Conservation (phyloP, 805 yeast species). For the Priceomyces haplophilus region DNA sequence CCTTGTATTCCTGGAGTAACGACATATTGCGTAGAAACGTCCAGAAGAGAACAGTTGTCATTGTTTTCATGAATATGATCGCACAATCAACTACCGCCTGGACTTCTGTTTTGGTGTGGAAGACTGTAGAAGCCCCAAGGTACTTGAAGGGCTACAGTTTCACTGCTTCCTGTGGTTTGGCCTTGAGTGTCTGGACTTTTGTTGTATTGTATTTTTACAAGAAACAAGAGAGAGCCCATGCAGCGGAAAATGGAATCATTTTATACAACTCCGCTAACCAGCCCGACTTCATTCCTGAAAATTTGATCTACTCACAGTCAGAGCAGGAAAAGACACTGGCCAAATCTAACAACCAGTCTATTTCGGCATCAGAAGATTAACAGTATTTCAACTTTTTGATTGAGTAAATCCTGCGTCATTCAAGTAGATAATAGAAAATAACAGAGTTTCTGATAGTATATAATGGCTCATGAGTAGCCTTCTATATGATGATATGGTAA, state of each 20-base stretch:
- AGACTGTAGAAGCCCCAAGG: slow-evolving; percentile 52
- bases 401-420: too few relatives aligned
- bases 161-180: slow-evolving; percentile 43
- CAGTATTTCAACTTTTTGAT: too few relatives aligned
- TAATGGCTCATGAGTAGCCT: too few relatives aligned
- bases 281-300: slow-evolving; percentile 4
- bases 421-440: too few relatives aligned
- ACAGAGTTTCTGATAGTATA: too few relatives aligned
- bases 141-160: slow-evolving; percentile 49
- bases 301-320: neutral
- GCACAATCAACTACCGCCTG: slow-evolving; percentile 53
- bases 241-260: slow-evolving; percentile 29
- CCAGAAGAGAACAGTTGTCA: slow-evolving; percentile 49
- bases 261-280: slow-evolving; percentile 15
- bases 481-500: too few relatives aligned
- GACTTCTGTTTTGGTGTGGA: slow-evolving; percentile 47
- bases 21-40: slow-evolving; percentile 55
- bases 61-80: slow-evolving; percentile 49
- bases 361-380: too few relatives aligned
- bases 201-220: slow-evolving; percentile 47
- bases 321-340: neutral
- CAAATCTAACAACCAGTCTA: neutral
- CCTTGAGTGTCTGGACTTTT: slow-evolving; percentile 44
- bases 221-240: slow-evolving; percentile 24
- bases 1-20: slow-evolving; percentile 50